Conservation (phyloP, 148 eudicot species). For the Salicornia ramosissima region DNA sequence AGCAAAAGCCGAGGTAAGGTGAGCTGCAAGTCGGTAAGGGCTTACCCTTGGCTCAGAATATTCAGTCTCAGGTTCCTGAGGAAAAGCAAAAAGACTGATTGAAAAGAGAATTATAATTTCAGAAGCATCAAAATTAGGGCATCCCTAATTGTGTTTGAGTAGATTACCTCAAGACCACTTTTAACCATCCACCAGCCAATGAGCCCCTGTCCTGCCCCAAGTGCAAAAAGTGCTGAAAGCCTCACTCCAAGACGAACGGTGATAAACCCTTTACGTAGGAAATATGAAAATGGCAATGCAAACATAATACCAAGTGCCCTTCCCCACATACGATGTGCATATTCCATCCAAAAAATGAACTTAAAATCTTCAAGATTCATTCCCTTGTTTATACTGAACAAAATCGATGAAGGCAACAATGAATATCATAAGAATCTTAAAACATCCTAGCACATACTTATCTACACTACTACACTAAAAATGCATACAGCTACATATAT, state of each 20-base stretch:
- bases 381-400: constrained; percentile 74
- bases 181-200: constrained; percentile 99
- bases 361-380: constrained; percentile 89
- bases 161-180: constrained; percentile 91
- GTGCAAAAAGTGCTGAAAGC: constrained; percentile 80
- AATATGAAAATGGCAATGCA: constrained; percentile 93
- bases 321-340: constrained; percentile 99
- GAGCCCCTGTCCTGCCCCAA: constrained; percentile 95
- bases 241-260: constrained; percentile 68
- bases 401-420: constrained; percentile 6
- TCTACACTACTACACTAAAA: neutral
- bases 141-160: neutral
- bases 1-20: constrained; percentile 86
- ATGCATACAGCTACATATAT: no score
- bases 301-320: constrained; percentile 96
- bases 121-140: neutral
- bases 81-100: neutral
- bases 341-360: constrained; percentile 99
- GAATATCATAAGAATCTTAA: neutral
- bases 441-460: neutral
- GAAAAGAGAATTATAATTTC: neutral
- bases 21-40: constrained; percentile 96
- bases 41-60: constrained; percentile 88
- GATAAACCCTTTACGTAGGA: constrained; percentile 82
- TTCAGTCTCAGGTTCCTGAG: constrained; percentile 82